Evolutionary conservation across 345 rosid species (phyloP), one percentile per base, ranked within the genome.

Genomic region (Rhodamnia argentea): DNA sequence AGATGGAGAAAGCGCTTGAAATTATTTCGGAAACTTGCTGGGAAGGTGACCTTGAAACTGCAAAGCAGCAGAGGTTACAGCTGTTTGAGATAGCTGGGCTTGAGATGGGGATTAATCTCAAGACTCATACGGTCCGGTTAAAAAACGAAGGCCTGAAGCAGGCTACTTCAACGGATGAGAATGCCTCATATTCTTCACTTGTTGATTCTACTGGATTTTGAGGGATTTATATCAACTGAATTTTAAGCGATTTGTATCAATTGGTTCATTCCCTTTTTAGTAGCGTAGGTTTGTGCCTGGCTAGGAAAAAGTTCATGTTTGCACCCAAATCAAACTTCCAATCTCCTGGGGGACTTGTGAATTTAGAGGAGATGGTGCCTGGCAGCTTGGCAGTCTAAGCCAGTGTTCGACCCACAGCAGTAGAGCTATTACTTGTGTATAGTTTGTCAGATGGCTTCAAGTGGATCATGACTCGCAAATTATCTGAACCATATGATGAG

Each of bases 201-300:
- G 99, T 96, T 24, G 98, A 92, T 55, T 96, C 99, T 42, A 27
- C 93, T 84, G 99, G 99, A 52, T 96, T 97, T 83, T 95, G 90
- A 70, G 78, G 32, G 78, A 32, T 70, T 8, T 40, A 52, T 52
- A 13, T 55, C 50, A 29, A 55, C 7, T 42, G 44, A 5, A 37
- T 37, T 37, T 37, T 37, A 3, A 37, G 40, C 3, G 40, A 37
- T 37, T 37, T 37, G 3, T 37, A 37, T 37, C 40, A 37, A 3
- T 50, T 22, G 11, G 40, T 4, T 76, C 29, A 0, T 9, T 32
- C 40, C 62, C 9, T 76, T 62, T 78, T 44, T 83, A 4, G 23
- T 29, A 15, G 23, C 15, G 42, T 16, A 15, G 42, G 42, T 64
- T 62, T 64, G 44, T 64, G 76, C 76, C 76, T 64, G 18, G 42